Base-by-base conservation (phyloP, 257 asterid species). In the Nicotiana attenuata region DNA sequence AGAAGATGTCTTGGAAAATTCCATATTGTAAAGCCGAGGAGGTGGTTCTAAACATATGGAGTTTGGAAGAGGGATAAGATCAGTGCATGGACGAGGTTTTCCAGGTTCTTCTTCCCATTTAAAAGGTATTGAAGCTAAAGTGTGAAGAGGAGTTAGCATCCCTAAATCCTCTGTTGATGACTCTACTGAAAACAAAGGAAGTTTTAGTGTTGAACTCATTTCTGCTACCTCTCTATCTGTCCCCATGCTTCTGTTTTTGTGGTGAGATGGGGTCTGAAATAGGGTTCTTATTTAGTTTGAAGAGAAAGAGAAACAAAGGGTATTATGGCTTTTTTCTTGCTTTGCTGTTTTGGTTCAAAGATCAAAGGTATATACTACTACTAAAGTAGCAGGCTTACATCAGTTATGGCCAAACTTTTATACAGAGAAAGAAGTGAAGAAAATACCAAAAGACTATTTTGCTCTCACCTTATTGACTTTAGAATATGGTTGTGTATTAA, bases 61-160 rank as follows among this genome's bases (percentile, higher is more conserved):
- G 84, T 66, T 73, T 61, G 83, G 86, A 83, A 57, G 66, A 59
- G 87, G 22, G 38, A 65, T 29, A 66, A 63, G 33, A 33, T 53
- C 82, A 75, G 89, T 50, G 66, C 88, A 83, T 61, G 86, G 92
- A 31, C 90, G 88, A 81, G 95, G 95, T 75, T 87, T 91, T 0
- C 95, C 95, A 13, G 95, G 95, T 22, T 85, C 81, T 50, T 91
- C 91, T 77, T 91, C 95, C 96, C 96, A 91, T 35, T 83, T 84
- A 87, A 91, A 91, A 3, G 96, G 96, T 20, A 91, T 81, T 13
- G 96, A 84, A 3, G 87, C 84, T 31, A 11, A 53, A 35, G 80
- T 67, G 7, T 81, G 80, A 41, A 68, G 82, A 24, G 82, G 82
- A 13, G 82, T 60, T 45, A 60, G 29, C 69, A 35, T 78, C 16